Percentiles rank a stretch among this genome's conserved stretches.
Conservation (phyloP, 768 basidiomycete genomes). For the Megacollybia marginata region DNA sequence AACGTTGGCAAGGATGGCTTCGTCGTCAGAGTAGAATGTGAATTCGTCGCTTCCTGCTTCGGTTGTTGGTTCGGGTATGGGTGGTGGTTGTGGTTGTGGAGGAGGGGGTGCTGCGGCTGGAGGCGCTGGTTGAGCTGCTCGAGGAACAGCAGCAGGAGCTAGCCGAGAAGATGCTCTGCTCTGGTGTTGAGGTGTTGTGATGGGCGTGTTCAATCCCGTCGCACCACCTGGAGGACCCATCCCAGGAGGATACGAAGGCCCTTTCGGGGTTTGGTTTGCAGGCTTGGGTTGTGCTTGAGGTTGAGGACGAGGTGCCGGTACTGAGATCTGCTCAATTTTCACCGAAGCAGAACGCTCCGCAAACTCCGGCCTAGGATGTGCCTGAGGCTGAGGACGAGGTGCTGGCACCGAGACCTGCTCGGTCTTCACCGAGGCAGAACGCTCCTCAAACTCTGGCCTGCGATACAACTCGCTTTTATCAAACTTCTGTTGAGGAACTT, state of each 20-base stretch:
- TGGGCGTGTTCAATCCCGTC: slow-evolving; percentile 21
- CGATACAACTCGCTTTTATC: slow-evolving; percentile 62
- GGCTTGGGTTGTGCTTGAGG: slow-evolving; percentile 17
- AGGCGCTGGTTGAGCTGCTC: slow-evolving; percentile 3
- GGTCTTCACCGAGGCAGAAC: slow-evolving; percentile 18
- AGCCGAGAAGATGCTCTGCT: not conserved
- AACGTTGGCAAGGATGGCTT: slow-evolving; percentile 51
- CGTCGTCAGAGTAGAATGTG: slow-evolving; percentile 58
- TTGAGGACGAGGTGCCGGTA: slow-evolving; percentile 15
- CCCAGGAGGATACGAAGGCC: slow-evolving; percentile 1
- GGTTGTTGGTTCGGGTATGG: slow-evolving; percentile 1
- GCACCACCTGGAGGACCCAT: slow-evolving; percentile 7
- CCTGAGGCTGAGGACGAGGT: slow-evolving; percentile 10
- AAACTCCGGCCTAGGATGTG: slow-evolving; percentile 62
- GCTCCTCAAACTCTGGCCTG: slow-evolving; percentile 61
- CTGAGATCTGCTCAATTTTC: slow-evolving; percentile 5
- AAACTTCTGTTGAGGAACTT: slow-evolving; percentile 68
- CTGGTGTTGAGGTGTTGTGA: slow-evolving; percentile 21
- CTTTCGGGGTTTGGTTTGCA: slow-evolving; percentile 15
- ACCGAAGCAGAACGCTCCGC: slow-evolving; percentile 36
- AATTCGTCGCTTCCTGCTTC: slow-evolving; percentile 34
- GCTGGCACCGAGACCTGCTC: slow-evolving; percentile 3
- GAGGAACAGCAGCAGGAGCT: slow-evolving; percentile 4
- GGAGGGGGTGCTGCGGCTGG: slow-evolving; percentile 1
- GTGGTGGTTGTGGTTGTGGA: slow-evolving; percentile 4